A percentile compares a stretch with the other conserved stretches of the same genome.
Conservation (phyloP, 441 rosid species). For the Eugenia klotzschiana region DNA sequence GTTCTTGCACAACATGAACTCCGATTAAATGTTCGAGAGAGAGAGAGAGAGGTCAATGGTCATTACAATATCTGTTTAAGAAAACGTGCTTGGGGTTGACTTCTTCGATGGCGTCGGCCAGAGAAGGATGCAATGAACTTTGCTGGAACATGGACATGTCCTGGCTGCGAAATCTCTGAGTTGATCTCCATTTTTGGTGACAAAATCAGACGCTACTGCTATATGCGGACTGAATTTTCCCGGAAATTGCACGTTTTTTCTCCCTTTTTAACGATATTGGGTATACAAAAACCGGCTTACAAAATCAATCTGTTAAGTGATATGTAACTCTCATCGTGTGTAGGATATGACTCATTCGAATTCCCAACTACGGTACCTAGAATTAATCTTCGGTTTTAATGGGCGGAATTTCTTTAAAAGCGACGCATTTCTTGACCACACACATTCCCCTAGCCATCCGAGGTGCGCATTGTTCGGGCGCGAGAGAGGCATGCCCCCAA, state of each 20-base stretch:
- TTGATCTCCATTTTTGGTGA: background rate
- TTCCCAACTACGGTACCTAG: background rate
- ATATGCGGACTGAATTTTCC: background rate
- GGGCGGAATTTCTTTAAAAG: background rate
- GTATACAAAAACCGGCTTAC: background rate
- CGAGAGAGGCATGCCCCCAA: background rate
- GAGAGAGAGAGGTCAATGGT: background rate
- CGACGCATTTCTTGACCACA: background rate
- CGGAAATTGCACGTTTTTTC: background rate
- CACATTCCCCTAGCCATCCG: background rate
- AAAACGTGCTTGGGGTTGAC: background rate
- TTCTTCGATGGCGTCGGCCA: background rate
- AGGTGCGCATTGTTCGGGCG: background rate
- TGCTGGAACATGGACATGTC: background rate
- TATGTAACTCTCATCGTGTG: background rate
- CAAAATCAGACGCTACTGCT: background rate
- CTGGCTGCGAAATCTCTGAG: background rate
- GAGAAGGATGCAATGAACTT: background rate
- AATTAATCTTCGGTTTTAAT: background rate
- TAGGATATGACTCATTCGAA: background rate
- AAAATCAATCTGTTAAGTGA: background rate
- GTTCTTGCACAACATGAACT: background rate
- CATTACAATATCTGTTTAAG: background rate
- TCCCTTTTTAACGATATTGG: background rate
- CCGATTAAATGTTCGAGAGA: background rate